A percentile compares a stretch with the other conserved stretches of the same genome.
These are phyloP conservation scores for Fusarium concolor DNA, from an alignment of 2,329 filamentous ascomycete species.

Conservation along the genomic window DNA sequence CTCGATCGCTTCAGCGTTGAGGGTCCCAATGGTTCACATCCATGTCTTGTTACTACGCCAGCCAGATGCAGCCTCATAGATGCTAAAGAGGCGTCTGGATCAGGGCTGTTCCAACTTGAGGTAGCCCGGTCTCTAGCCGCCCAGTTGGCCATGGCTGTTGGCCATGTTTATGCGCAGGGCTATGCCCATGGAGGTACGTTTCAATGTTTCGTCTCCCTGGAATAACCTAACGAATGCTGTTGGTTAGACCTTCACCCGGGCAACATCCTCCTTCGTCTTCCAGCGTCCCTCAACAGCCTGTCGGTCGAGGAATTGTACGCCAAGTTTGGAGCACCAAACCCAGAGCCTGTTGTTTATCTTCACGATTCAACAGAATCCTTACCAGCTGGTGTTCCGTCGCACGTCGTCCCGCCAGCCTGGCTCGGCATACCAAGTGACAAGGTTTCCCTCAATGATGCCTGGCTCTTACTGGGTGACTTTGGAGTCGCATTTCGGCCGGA, in stretches of 20 bases:
- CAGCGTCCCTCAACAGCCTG: constrained; percentile 36
- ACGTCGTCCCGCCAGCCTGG: constrained; percentile 50
- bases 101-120: constrained; percentile 41
- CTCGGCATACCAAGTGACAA: constrained; percentile 50
- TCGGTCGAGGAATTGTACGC: constrained; percentile 45
- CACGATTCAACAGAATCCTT: constrained; percentile 34
- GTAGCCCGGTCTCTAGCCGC: constrained; percentile 47
- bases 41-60: constrained; percentile 44
- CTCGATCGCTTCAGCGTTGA: constrained; percentile 44
- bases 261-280: constrained; percentile 50
- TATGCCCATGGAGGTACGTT: constrained; percentile 49
- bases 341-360: constrained; percentile 34
- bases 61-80: constrained; percentile 45
- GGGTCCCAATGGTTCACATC: constrained; percentile 48
- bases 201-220: no score
- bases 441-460: constrained; percentile 44
- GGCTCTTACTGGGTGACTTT: constrained; percentile 49
- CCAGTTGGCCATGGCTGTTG: constrained; percentile 48
- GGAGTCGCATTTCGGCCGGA: constrained; percentile 50
- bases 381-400: constrained; percentile 43
- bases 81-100: constrained; percentile 30
- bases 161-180: constrained; percentile 45
- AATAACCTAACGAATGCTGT: neutral
- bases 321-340: constrained; percentile 39
- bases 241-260: constrained; percentile 49